Evolutionary conservation across 352 stramenopile genomes (phyloP).

Genomic region (Aphanomyces stellatus): DNA sequence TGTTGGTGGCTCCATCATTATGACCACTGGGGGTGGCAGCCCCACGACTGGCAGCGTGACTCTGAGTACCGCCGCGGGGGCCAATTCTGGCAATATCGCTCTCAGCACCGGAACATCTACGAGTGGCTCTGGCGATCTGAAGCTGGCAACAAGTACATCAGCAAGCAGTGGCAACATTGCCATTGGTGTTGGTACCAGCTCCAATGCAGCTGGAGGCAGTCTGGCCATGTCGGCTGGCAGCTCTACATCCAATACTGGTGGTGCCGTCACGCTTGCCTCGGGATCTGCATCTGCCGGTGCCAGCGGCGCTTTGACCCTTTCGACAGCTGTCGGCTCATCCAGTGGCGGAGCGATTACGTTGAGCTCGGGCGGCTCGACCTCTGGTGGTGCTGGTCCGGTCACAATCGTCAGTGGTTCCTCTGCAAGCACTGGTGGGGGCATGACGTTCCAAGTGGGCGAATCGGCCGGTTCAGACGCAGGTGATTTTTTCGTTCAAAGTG

Average conservation of each 20-base stretch:
- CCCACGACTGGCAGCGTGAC: conserved; percentile 22
- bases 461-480: neutral
- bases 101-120: conserved; percentile 16
- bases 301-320: neutral
- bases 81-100: conserved; percentile 9
- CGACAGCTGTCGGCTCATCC: neutral
- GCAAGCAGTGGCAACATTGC: conserved; percentile 22
- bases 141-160: conserved; percentile 20
- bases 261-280: neutral
- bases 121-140: conserved; percentile 12
- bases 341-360: neutral
- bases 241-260: conserved; percentile 5
- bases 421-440: neutral
- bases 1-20: conserved; percentile 22
- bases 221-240: conserved; percentile 24
- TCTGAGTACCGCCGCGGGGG: conserved; percentile 12
- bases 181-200: conserved; percentile 25
- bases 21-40: conserved; percentile 25
- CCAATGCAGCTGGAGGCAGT: conserved; percentile 10
- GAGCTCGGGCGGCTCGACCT: neutral
- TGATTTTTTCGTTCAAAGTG: neutral
- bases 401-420: neutral
- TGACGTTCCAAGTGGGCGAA: neutral
- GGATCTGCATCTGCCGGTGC: neutral
- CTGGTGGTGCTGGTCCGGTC: neutral